Base-by-base conservation (phyloP, 2,329 filamentous ascomycete species). In the Zymoseptoria brevis region DNA sequence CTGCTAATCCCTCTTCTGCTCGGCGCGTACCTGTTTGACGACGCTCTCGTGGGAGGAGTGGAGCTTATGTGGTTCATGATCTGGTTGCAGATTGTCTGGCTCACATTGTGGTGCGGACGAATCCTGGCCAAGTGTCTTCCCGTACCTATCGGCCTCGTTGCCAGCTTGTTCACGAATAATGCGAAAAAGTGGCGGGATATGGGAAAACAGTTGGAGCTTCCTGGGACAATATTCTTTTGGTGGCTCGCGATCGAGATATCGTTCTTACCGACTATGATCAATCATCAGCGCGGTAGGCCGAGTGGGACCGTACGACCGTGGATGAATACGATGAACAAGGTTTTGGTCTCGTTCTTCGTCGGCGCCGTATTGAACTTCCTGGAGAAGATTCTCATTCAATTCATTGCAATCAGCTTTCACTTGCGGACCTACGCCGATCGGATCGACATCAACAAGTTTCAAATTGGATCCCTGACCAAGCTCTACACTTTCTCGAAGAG, bases 341-440 rank as follows among this genome's bases (percentile, higher is more conserved):
- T 97, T 67, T 86, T 96, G 61, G 85, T 96, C 19, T 82, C 89
- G 2, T 71, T 95, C n/a, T 92, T 97, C 67, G 87, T 95, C 13
- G 83, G 89, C 62, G 83, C 86, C 0, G 79, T 85, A 2, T 78
- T 96, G 62, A 96, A 97, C 74, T 87, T 94, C 61, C 80, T 87
- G 56, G 92, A 96, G 74, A 97, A 96, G 78, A 88, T 96, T 61
- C 83, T 96, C 66, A 96, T 96, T 57, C 92, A 96, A 71, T 87
- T 96, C 75, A 96, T 97, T 66, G 92, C 93, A 30, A 92, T 92
- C 59, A 91, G 88, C 62, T 97, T 97, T 75, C 93, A 97, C 72
- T 80, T 89, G 59, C 84, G 93, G 51, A 96, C 93, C 0, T 97
- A 97, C 69, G 86, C 89, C 22, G 90, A 93, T 67, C 82, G 93